Evolutionary conservation across 345 rosid genomes (phyloP).

Genomic region (Salix caprea): DNA sequence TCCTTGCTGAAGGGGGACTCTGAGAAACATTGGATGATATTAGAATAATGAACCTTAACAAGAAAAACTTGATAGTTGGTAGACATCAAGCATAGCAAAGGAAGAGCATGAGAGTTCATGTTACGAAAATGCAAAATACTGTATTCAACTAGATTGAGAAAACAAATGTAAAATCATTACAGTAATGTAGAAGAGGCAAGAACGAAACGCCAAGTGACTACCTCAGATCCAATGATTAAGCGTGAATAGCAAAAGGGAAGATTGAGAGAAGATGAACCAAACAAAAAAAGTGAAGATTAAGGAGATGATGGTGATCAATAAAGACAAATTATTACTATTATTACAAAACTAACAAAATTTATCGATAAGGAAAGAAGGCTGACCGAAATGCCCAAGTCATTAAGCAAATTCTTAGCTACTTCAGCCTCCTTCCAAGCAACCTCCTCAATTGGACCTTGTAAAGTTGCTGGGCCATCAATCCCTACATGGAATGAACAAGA

Average conservation of each 20-base stretch:
- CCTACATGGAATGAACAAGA: conserved; percentile 33
- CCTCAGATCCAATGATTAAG: too few relatives aligned
- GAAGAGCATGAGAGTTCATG: not conserved
- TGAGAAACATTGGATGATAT: conserved; percentile 27
- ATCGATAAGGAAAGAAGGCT: conserved; percentile 15
- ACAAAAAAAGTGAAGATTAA: too few relatives aligned
- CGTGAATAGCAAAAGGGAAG: not conserved
- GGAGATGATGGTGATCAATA: not conserved
- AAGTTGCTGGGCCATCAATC: conserved; percentile 49
- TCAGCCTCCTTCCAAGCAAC: conserved; percentile 72
- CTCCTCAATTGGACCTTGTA: conserved; percentile 90
- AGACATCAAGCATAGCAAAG: not conserved
- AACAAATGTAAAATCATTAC: not conserved
- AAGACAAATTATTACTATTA: not conserved
- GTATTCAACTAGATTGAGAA: not conserved
- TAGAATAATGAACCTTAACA: conserved; percentile 10
- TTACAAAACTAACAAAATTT: not conserved
- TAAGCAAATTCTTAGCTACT: conserved; percentile 66
- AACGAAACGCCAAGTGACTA: not conserved
- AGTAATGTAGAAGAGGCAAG: not conserved
- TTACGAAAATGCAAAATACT: not conserved
- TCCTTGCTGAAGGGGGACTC: conserved; percentile 77
- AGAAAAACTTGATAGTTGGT: not conserved
- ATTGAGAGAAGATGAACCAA: not conserved
- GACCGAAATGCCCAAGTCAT: conserved; percentile 73